Base-by-base conservation (phyloP, 805 yeast species). In the Kluyveromyces siamensis region DNA sequence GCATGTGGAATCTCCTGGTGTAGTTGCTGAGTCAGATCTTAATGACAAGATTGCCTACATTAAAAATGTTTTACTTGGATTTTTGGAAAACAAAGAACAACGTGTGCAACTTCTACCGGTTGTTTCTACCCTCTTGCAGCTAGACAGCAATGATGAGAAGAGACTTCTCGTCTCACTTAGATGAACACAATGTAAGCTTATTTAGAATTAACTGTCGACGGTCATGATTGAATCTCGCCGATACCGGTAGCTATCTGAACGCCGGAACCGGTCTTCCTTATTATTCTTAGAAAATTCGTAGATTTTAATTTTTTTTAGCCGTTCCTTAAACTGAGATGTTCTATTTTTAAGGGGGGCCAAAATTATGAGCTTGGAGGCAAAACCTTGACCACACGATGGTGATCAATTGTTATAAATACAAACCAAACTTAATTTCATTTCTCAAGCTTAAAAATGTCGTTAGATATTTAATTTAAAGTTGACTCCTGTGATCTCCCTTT, bases 31-130 rank as follows among this genome's bases (percentile, higher is more conserved):
- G 27, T 50, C 57, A 13, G 67, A 63, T n/a, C 49, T 57, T 35
- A 70, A 67, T 42, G 68, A 64, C 25, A 84, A 80, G 56, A 72
- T 83, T 18, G 87, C 95, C 11, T 91, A 91, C 62, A 74, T 89
- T 46, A 87, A 86, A 63, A 93, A 93, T 61, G 96, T 91, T 2
- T 66, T 91, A n/a, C 69, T 91, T 2, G 97, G 97, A 2, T 93
- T 85, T 62, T 67, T 93, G 48, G 96, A 90, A 60, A 96, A 87
- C 61, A 85, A 77, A 59, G 99, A 91, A n/a, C 97, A 90, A 66
- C 74, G 98, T 50, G 80, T 74, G 27, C 87, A 83, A 63, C 73
- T 91, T 40, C 69, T 93, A 33, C 97, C 98, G 0, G 98, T 93
- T 7, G 71, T 91, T 21, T 77, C 90, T 44, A 81, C 87, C 54